These are phyloP conservation scores for Trichoderma arundinaceum DNA, from an alignment of 2,329 filamentous ascomycete genomes.

Conservation along the genomic window DNA sequence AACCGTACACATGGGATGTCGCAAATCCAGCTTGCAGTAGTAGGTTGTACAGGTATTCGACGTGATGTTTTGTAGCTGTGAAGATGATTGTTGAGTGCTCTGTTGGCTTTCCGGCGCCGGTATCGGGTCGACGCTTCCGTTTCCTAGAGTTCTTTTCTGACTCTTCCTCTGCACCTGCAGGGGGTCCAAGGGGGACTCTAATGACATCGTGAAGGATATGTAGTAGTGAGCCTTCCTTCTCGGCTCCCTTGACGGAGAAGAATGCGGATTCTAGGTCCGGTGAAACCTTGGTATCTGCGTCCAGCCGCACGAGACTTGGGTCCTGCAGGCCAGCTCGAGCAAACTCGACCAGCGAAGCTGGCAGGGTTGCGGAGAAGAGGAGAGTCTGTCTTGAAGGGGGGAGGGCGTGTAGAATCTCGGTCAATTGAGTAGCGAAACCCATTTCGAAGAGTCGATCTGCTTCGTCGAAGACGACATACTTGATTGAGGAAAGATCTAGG, in stretches of 20 bases:
- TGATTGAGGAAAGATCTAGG: conserved; percentile 85
- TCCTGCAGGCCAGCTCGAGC: conserved; percentile 92
- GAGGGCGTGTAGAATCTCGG: conserved; percentile 89
- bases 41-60: conserved; percentile 87
- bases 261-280: conserved; percentile 95
- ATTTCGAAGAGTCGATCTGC: conserved; percentile 97
- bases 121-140: conserved; percentile 67
- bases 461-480: conserved; percentile 97
- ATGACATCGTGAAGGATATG: conserved; percentile 92
- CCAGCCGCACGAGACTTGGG: conserved; percentile 84
- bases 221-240: conserved; percentile 91
- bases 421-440: conserved; percentile 93
- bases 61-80: conserved; percentile 93
- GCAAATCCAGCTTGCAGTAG: conserved; percentile 82
- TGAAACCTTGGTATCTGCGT: conserved; percentile 94
- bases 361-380: conserved; percentile 92
- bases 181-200: conserved; percentile 78
- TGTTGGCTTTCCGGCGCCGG: conserved; percentile 70
- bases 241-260: conserved; percentile 87
- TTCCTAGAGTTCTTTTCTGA: conserved; percentile 65
- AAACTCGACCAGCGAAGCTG: conserved; percentile 94
- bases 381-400: conserved; percentile 86
- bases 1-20: conserved; percentile 92
- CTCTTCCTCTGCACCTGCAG: conserved; percentile 55
- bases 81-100: conserved; percentile 95